Percentiles rank a stretch among this genome's conserved stretches.
Conservation (phyloP, 768 basidiomycete genomes). For the Stropharia rugosoannulata region DNA sequence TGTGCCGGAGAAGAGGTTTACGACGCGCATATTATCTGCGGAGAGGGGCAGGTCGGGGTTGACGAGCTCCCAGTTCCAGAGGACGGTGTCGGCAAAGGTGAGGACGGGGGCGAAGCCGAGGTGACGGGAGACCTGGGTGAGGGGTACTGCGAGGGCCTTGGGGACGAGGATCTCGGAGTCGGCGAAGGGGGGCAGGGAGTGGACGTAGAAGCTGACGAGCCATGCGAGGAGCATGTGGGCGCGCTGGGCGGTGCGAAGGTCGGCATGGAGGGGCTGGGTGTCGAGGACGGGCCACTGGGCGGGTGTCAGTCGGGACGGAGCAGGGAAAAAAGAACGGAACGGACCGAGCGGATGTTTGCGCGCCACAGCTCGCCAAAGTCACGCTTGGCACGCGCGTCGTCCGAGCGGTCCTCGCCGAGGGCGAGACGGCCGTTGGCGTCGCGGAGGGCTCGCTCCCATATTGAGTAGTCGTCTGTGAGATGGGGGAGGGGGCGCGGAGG, state of each 20-base stretch:
- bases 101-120: constrained; percentile 91
- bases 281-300: constrained; percentile 72
- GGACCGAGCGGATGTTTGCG: constrained; percentile 56
- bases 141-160: constrained; percentile 71
- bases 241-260: constrained; percentile 69
- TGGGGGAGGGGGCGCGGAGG: constrained; percentile 62
- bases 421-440: constrained; percentile 53
- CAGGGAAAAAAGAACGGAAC: constrained; percentile 26
- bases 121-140: constrained; percentile 69
- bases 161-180: constrained; percentile 59
- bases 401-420: constrained; percentile 56
- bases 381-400: constrained; percentile 46
- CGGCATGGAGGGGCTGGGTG: constrained; percentile 46
- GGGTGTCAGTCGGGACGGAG: constrained; percentile 4
- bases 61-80: constrained; percentile 84
- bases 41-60: constrained; percentile 59
- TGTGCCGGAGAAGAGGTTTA: constrained; percentile 79
- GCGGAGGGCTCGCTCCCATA: constrained; percentile 72
- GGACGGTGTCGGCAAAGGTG: constrained; percentile 94
- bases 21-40: constrained; percentile 71
- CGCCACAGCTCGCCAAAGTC: constrained; percentile 70
- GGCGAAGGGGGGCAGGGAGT: constrained; percentile 59
- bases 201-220: constrained; percentile 88
- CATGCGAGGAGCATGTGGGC: constrained; percentile 90
- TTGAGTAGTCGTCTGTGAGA: constrained; percentile 49